These are phyloP conservation scores for Colletotrichum phormii DNA, from an alignment of 2,329 filamentous ascomycete species.

Conservation along the genomic window DNA sequence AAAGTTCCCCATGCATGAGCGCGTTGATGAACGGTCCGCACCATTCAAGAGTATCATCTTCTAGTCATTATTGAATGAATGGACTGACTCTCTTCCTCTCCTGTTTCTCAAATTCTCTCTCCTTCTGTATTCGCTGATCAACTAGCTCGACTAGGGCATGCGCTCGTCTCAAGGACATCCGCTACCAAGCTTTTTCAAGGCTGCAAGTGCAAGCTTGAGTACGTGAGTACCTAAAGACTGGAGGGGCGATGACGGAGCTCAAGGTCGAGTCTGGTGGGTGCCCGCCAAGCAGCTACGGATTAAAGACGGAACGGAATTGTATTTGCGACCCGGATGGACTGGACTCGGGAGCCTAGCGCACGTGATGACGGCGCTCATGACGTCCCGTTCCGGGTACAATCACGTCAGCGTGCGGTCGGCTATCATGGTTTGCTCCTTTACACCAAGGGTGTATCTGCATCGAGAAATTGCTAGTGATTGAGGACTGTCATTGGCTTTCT, in stretches of 20 bases:
- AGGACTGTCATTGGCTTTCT: slow-evolving; percentile 6
- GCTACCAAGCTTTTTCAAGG: neutral
- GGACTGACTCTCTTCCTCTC: neutral
- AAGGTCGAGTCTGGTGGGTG: neutral
- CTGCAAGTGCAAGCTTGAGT: slow-evolving; percentile 1
- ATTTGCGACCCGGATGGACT: slow-evolving; percentile 11
- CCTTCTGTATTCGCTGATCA: neutral
- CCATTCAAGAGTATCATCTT: neutral
- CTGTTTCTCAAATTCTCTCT: neutral
- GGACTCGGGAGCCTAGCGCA: slow-evolving; percentile 15
- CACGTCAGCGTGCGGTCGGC: slow-evolving; percentile 22
- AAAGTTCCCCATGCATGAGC: too few species aligned
- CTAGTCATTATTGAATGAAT: neutral
- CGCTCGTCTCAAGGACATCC: neutral
- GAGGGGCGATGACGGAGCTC: neutral
- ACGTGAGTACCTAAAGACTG: too few species aligned
- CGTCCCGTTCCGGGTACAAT: slow-evolving; percentile 25
- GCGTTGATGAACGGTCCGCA: too few species aligned
- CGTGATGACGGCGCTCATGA: slow-evolving; percentile 36
- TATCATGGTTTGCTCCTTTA: neutral
- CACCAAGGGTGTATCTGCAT: slow-evolving; percentile 13
- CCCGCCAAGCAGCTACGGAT: neutral
- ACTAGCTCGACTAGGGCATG: neutral
- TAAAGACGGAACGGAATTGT: neutral
- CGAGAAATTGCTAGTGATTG: neutral